phyloP scores from a whole-genome alignment of 2,329 filamentous ascomycete species.

The Fusarium lateritium region DNA sequence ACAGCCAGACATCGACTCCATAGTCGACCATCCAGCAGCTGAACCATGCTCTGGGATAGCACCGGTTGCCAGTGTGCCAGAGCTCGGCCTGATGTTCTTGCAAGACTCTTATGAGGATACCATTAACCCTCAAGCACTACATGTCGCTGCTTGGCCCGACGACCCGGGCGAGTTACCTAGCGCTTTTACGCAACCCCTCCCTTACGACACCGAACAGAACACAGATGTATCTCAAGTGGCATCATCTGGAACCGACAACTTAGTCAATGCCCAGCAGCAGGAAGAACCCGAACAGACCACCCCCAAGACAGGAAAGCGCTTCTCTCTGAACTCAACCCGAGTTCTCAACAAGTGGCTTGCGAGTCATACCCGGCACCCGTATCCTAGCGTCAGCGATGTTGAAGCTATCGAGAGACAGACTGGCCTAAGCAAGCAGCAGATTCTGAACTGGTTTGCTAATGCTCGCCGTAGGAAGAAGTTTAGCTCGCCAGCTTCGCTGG shows the following conservation, averaged over 20 bases:
- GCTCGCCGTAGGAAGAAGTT: slow-evolving; percentile 82
- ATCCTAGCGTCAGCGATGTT: slow-evolving; percentile 87
- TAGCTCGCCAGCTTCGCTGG: background rate
- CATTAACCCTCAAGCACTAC: background rate
- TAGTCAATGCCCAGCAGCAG: background rate
- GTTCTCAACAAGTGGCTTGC: slow-evolving; percentile 72
- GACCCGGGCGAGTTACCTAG: background rate
- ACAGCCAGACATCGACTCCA: background rate
- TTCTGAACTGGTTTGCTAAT: slow-evolving; percentile 91
- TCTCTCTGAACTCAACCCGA: slow-evolving; percentile 33
- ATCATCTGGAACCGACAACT: background rate
- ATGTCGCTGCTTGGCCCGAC: background rate
- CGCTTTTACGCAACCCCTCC: background rate
- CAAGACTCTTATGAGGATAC: background rate
- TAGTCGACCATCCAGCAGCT: background rate
- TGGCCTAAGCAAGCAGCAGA: slow-evolving; percentile 82
- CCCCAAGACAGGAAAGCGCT: slow-evolving; percentile 32
- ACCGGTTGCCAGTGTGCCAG: no score
- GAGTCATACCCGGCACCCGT: slow-evolving; percentile 81
- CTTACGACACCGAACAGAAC: background rate
- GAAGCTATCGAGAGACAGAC: slow-evolving; percentile 80
- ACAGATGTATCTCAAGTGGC: background rate
- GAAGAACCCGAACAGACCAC: no score
- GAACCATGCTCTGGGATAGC: no score
- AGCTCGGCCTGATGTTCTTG: background rate